A percentile compares a stretch with the other conserved stretches of the same genome.
Conservation (phyloP, 2,329 filamentous ascomycete genomes). For the Fusarium udum region DNA sequence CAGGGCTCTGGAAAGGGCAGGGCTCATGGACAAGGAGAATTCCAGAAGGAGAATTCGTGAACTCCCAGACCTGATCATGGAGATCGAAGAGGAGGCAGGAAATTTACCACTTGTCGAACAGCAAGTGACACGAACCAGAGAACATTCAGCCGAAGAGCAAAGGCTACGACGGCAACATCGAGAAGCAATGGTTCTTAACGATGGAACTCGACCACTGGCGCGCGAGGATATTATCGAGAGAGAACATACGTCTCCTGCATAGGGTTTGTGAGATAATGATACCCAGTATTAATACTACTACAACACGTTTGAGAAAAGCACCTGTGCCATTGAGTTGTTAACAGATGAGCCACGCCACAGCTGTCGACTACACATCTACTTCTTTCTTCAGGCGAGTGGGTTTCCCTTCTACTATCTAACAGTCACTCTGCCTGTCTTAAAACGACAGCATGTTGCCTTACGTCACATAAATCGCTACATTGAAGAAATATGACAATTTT, state of each 20-base stretch:
- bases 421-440: too few relatives aligned
- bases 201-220: conserved; percentile 79
- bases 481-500: neutral
- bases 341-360: neutral
- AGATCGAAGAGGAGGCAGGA: conserved; percentile 44
- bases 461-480: neutral
- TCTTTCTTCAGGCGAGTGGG: neutral
- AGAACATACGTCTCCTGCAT: conserved; percentile 54
- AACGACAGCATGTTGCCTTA: neutral
- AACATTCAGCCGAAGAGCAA: conserved; percentile 73
- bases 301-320: neutral
- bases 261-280: neutral
- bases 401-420: neutral
- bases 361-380: neutral
- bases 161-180: conserved; percentile 78
- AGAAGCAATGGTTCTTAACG: conserved; percentile 91
- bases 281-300: neutral
- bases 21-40: conserved; percentile 53
- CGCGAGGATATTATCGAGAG: conserved; percentile 82
- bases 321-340: neutral
- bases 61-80: conserved; percentile 48
- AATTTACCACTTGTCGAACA: conserved; percentile 40
- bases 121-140: conserved; percentile 50
- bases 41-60: conserved; percentile 43
- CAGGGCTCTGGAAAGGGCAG: conserved; percentile 61